Evolutionary conservation across 139 green algal genomes (phyloP), one percentile per base, ranked within the genome.

Genomic region (Raphidocelis subcapitata): DNA sequence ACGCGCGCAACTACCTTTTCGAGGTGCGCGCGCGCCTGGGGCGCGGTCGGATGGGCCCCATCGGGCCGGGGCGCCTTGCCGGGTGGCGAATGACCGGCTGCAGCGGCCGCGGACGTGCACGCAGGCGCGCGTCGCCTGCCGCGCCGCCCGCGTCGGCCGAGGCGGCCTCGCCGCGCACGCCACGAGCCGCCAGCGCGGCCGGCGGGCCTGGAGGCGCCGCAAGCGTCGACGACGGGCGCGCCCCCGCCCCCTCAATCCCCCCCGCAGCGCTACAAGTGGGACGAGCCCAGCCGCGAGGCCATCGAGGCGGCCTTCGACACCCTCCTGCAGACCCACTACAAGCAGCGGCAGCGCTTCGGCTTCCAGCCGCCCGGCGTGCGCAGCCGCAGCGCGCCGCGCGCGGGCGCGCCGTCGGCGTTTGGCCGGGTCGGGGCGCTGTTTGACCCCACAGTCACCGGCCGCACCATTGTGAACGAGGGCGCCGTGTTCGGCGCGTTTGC

Each of bases 301-400:
- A 94, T 97, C 20, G 92, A 97, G 82, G 76, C 93, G 23, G 92
- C 92, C 0, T 93, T 92, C 74, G 92, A 97, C 57, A 75, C 44
- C 28, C 81, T 97, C 51, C 83, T 96, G 57, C 67, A 91, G 74
- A 79, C 93, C 60, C 86, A 85, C 46, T 79, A 90, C 59, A 91
- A 91, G 41, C 28, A 61, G 8, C 82, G 92, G 47, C 73, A 88
- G 36, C 88, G 89, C 70, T 81, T 80, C 29, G 92, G 92, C 23
- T 95, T 96, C 75, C 65, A 62, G 61, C 89, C 87, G 29, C 83
- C 90, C 3, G 72, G 76, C 35, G 84, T 59, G 1, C 87, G 91
- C 23, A n/a, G 74, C 18, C 79, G 81, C 23, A 75, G 47, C 8
- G 88, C 1, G 20, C 68, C 1, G 86, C 79, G 3, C 76, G 86